Evolutionary conservation across 1,139 yeast genomes (phyloP), one percentile per base, ranked within the genome.

Genomic region (Keqinozyma sinolaborantium): DNA sequence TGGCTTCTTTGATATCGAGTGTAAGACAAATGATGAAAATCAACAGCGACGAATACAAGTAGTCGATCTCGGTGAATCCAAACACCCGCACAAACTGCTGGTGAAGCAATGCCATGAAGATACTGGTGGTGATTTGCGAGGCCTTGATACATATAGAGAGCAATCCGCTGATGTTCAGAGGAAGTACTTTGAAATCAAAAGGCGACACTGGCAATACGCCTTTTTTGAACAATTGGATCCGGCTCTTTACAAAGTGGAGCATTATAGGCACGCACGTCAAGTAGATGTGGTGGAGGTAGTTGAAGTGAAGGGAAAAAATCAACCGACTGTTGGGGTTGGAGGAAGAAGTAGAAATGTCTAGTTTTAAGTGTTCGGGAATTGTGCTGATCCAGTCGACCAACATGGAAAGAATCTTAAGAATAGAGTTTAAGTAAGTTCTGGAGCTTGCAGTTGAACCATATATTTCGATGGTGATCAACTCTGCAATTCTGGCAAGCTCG

Each of bases 61-160:
- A 56, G 35, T 57, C 63, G 30, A 56, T 41, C 21, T 57, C 63
- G 0, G 59, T 49, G 26, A 53, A 53, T 3, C 60, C 62, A 40
- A 51, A 57, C 2, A 44, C 40, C 26, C 58, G 32, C 11, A 56
- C 24, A 3, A 47, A 30, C 16, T 40, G 34, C 24, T 45, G 50
- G 12, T 48, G 48, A 35, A 50, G 44, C 15, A 54, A 32, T 13
- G 50, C 43, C 19, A 45, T 43, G 32, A 55, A 57, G 2, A 57
- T 50, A 18, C 51, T 51, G 23, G 52, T 48, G 0, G 61, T 54
- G n/a, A 48, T 36, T 26, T 53, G 55, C 6, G 52, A 42, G n/a
- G 58, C 46, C 25, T 48, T 52, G 19, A 51, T 39, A 11, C 50
- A 39, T 31, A 50, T 44, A 3, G 34, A 39, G 9, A 56, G 32